Evolutionary conservation across 2,329 filamentous ascomycete species (phyloP).

Genomic region (Fonsecaea monophora): DNA sequence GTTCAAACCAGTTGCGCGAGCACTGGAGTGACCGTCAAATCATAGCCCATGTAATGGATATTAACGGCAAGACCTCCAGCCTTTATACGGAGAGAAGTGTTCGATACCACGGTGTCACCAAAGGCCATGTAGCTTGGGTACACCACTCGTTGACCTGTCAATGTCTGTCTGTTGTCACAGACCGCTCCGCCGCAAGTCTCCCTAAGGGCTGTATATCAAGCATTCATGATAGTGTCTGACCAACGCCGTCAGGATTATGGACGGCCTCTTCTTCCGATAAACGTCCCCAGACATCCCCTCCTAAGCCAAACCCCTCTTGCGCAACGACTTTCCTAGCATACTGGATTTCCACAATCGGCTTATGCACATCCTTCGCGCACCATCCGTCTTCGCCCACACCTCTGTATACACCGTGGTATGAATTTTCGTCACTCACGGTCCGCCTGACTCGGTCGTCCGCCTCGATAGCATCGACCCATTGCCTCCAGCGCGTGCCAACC

Average conservation of each 20-base stretch:
- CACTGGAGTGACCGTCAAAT: background rate
- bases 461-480: constrained; percentile 75
- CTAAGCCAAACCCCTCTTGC: constrained; percentile 38
- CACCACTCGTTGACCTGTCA: background rate
- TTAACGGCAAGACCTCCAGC: no score
- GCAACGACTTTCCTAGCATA: constrained; percentile 36
- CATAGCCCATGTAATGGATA: no score
- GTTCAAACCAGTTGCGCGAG: background rate
- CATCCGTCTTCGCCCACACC: constrained; percentile 38
- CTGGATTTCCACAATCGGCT: constrained; percentile 35
- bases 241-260: background rate
- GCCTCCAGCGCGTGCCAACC: constrained; percentile 68
- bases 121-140: background rate
- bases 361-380: constrained; percentile 28
- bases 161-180: background rate
- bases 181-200: background rate
- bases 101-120: background rate
- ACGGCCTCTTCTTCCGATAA: constrained; percentile 28
- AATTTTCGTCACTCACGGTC: constrained; percentile 70
- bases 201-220: background rate
- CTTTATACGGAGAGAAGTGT: background rate
- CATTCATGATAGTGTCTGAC: background rate
- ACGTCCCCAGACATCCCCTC: constrained; percentile 37
- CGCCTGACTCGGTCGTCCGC: constrained; percentile 66
- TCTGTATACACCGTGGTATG: constrained; percentile 56